Conservation (phyloP, 306 rosid species). For the Trifolium repens region DNA sequence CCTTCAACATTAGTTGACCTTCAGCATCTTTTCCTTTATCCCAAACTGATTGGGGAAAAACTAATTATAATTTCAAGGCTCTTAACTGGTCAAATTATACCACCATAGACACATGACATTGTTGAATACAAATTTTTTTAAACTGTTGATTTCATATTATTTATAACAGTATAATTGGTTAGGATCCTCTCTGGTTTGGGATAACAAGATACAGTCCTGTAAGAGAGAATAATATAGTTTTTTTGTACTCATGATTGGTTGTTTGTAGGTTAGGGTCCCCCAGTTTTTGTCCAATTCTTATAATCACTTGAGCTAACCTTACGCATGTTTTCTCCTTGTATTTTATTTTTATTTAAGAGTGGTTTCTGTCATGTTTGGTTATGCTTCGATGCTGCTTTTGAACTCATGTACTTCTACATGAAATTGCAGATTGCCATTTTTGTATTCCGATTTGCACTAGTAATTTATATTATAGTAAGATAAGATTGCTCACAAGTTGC, state of each 20-base stretch:
- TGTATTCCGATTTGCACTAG: not conserved
- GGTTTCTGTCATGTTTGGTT: constrained; percentile 20
- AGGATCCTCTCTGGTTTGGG: constrained; percentile 16
- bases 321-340: constrained; percentile 1
- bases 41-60: not conserved
- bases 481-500: constrained; percentile 15
- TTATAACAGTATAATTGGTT: not conserved
- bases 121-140: not conserved
- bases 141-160: constrained; percentile 12
- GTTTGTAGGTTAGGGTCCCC: not conserved
- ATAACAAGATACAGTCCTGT: constrained; percentile 1
- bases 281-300: not conserved
- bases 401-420: not conserved
- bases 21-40: constrained; percentile 5
- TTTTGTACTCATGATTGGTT: not conserved
- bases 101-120: not conserved
- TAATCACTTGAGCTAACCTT: constrained; percentile 24
- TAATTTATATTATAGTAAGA: constrained; percentile 25
- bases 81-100: not conserved
- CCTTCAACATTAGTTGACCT: constrained; percentile 11
- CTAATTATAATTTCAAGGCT: not conserved
- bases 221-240: not conserved
- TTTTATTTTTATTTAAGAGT: not conserved
- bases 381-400: constrained; percentile 21
- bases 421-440: constrained; percentile 16